Percentiles rank a stretch among this genome's conserved stretches.
Evolutionary conservation across 495 filamentous ascomycete genomes (phyloP).

Genomic region (Tuber umbilicatum): DNA sequence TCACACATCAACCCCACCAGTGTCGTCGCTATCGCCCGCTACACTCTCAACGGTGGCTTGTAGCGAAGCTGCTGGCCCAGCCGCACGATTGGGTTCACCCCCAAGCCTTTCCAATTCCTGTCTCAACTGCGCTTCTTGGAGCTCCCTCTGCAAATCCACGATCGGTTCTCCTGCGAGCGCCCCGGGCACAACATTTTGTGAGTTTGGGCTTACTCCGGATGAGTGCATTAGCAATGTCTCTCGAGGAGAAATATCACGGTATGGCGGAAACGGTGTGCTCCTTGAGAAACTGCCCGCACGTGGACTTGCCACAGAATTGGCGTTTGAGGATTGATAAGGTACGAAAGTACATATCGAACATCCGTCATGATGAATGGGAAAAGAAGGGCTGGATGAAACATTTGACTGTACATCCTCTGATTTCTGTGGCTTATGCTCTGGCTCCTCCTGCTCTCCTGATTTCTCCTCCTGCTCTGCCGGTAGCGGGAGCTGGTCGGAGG

Average conservation of each 20-base stretch:
- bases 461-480: not conserved
- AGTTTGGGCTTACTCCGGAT: not conserved
- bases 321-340: not conserved
- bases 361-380: not conserved
- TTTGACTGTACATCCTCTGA: not conserved
- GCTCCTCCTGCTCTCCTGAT: not conserved
- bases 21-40: slow-evolving; percentile 16
- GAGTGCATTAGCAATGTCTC: not conserved
- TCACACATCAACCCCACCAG: not conserved
- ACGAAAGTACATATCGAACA: not conserved
- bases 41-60: slow-evolving; percentile 27
- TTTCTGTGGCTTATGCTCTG: not conserved
- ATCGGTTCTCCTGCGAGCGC: not conserved
- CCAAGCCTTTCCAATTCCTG: not conserved
- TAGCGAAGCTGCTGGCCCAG: not conserved
- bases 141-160: not conserved
- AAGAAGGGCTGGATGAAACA: not conserved
- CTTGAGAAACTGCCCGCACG: not conserved
- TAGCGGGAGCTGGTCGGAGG: not conserved
- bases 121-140: not conserved
- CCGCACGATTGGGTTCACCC: not conserved
- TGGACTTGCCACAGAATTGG: not conserved
- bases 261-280: not conserved
- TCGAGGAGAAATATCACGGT: not conserved
- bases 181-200: not conserved